Evolutionary conservation across 176 grass and related monocot species (phyloP).

Genomic region (Musa troglodytarum): DNA sequence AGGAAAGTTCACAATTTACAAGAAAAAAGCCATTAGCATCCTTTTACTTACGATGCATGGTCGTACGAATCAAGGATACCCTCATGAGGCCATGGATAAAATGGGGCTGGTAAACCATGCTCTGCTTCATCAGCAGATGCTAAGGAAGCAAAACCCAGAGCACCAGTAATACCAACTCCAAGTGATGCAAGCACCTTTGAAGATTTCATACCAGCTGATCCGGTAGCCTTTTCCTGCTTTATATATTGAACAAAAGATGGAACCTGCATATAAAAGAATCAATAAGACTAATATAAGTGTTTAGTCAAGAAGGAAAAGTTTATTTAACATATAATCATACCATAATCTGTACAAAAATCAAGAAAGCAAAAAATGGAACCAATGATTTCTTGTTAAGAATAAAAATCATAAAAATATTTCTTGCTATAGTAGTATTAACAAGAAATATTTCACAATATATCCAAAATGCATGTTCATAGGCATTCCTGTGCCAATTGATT

Average conservation of each 20-base stretch:
- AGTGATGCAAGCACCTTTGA: conserved; percentile 56
- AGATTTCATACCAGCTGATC: conserved; percentile 34
- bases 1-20: neutral
- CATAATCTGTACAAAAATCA: neutral
- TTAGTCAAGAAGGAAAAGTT: neutral
- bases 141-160: conserved; percentile 64
- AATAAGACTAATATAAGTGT: neutral
- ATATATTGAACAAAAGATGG: conserved; percentile 47
- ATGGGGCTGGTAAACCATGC: conserved; percentile 64
- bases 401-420: neutral
- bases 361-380: neutral
- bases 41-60: conserved; percentile 78
- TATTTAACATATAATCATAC: neutral
- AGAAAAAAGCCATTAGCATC: neutral
- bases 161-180: conserved; percentile 74
- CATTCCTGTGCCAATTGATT: neutral
- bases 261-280: conserved; percentile 22
- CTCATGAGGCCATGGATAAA: conserved; percentile 90
- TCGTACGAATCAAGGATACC: conserved; percentile 97
- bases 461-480: neutral
- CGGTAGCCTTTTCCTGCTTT: conserved; percentile 58
- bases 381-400: neutral
- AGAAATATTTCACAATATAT: neutral
- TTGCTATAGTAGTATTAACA: neutral
- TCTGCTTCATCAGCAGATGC: conserved; percentile 94